Evolutionary conservation across 345 rosid genomes (phyloP).

Genomic region (Bruguiera parviflora): DNA sequence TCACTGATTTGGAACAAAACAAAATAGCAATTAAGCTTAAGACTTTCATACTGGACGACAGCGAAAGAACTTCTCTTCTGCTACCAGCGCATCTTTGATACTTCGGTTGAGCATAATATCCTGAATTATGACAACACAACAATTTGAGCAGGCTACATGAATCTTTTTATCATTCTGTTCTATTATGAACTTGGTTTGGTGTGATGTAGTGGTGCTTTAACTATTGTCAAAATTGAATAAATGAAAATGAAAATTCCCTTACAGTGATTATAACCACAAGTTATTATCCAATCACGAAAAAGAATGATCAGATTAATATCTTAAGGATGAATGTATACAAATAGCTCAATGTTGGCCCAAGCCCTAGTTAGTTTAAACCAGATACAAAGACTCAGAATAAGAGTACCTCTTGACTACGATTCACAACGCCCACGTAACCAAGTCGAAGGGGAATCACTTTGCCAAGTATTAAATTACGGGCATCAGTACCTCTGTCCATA

Average conservation of each 20-base stretch:
- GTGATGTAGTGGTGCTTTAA: no score
- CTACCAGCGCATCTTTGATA: conserved; percentile 83
- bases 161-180: no score
- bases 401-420: conserved; percentile 92
- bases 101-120: conserved; percentile 79
- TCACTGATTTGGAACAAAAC: conserved; percentile 3
- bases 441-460: conserved; percentile 87
- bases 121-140: conserved; percentile 31
- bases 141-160: background rate
- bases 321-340: background rate
- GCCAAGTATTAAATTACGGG: conserved; percentile 82
- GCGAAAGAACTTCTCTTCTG: conserved; percentile 92
- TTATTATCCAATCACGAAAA: background rate
- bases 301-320: background rate
- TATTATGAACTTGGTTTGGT: no score
- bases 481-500: conserved; percentile 99
- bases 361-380: background rate
- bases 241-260: no score
- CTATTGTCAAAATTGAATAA: no score
- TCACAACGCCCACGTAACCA: conserved; percentile 94
- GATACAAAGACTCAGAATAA: no score
- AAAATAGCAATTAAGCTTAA: conserved; percentile 11
- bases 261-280: background rate
- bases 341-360: background rate
- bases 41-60: conserved; percentile 74